These are phyloP conservation scores for Adansonia rubrostipa DNA, from an alignment of 441 rosid species.

Conservation along the genomic window DNA sequence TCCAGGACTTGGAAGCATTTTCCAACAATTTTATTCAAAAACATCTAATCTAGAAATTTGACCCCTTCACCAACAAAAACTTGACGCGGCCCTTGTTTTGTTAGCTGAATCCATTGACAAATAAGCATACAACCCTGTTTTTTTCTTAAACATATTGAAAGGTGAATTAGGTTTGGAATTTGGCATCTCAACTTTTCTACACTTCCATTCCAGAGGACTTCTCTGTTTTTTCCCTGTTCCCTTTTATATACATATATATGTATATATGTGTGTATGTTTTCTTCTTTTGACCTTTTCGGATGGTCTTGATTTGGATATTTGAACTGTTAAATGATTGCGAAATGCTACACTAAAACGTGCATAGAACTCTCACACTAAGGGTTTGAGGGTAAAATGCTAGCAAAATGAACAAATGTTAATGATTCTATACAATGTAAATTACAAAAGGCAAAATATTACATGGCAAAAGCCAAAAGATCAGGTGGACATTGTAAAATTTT, in stretches of 20 bases:
- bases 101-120: not conserved
- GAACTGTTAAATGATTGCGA: not conserved
- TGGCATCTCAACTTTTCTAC: not conserved
- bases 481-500: not conserved
- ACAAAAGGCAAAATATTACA: constrained; percentile 8
- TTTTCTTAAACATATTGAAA: not conserved
- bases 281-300: not conserved
- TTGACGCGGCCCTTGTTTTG: not conserved
- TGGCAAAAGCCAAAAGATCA: not conserved
- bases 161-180: not conserved
- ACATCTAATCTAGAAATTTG: constrained; percentile 10
- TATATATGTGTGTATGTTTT: too few relatives aligned
- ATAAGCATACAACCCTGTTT: not conserved
- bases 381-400: not conserved
- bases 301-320: not conserved
- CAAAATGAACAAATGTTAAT: constrained; percentile 10
- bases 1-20: not conserved
- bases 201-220: not conserved
- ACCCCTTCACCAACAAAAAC: not conserved
- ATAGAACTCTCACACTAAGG: not conserved
- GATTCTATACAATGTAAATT: constrained; percentile 21
- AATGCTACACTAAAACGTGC: not conserved
- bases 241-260: too few relatives aligned
- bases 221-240: not conserved
- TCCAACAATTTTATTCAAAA: not conserved